These are phyloP conservation scores for Annulohypoxylon bovei DNA, from an alignment of 495 filamentous ascomycete species.

Conservation along the genomic window DNA sequence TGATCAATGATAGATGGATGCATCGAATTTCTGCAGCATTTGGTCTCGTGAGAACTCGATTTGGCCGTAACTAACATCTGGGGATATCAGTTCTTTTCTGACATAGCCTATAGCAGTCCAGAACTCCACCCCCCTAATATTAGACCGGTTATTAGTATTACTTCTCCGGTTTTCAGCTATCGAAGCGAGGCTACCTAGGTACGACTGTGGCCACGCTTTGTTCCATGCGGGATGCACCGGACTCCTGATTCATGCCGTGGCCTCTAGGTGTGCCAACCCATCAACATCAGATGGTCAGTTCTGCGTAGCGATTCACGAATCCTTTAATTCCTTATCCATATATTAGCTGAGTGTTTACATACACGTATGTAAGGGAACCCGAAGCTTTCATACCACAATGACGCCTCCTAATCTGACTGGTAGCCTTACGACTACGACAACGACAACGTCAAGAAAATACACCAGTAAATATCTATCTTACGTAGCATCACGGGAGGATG, in stretches of 20 bases:
- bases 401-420: slow-evolving; percentile 16
- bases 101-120: background rate
- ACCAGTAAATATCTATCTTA: background rate
- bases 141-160: background rate
- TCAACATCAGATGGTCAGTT: slow-evolving; percentile 4
- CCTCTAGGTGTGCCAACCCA: slow-evolving; percentile 6
- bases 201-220: background rate
- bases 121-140: background rate
- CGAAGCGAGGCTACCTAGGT: slow-evolving; percentile 2
- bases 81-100: background rate
- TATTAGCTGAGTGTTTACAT: background rate
- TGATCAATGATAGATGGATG: slow-evolving; percentile 21
- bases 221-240: background rate
- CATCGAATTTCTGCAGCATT: background rate
- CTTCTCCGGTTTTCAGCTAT: background rate
- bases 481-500: slow-evolving; percentile 12
- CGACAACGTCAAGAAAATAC: background rate
- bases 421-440: slow-evolving; percentile 35
- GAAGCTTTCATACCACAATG: slow-evolving; percentile 13
- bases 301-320: slow-evolving; percentile 10
- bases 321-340: background rate
- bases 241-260: slow-evolving; percentile 3
- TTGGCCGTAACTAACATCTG: background rate
- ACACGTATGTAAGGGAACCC: background rate
- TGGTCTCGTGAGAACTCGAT: background rate